Conservation (phyloP, 345 rosid species). For the Theobroma cacao region DNA sequence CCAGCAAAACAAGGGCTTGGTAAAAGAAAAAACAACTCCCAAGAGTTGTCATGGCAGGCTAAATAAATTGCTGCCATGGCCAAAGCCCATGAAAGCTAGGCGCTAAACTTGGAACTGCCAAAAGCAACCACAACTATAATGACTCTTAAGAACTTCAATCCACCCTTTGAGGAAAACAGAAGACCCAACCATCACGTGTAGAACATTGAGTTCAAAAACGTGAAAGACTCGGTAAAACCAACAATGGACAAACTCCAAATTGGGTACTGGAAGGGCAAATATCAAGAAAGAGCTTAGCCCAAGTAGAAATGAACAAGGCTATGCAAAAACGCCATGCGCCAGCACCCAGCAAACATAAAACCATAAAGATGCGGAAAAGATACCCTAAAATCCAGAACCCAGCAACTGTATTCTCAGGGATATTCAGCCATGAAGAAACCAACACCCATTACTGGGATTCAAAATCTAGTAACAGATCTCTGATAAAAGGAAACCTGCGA, state of each 20-base stretch:
- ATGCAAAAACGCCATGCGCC: slow-evolving; percentile 42
- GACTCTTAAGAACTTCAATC: slow-evolving; percentile 4
- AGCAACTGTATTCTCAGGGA: slow-evolving; percentile 50
- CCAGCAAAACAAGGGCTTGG: slow-evolving; percentile 38
- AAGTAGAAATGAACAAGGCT: background rate
- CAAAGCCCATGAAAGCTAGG: slow-evolving; percentile 37
- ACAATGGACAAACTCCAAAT: slow-evolving; percentile 20
- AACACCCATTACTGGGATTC: slow-evolving; percentile 17
- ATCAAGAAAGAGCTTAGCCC: slow-evolving; percentile 22
- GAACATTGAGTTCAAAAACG: slow-evolving; percentile 28
- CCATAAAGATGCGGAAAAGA: slow-evolving; percentile 1
- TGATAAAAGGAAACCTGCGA: slow-evolving; percentile 40
- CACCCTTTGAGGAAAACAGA: slow-evolving; percentile 30
- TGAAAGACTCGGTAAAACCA: slow-evolving; percentile 17
- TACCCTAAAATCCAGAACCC: slow-evolving; percentile 36
- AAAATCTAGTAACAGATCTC: slow-evolving; percentile 47
- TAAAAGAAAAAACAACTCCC: slow-evolving; percentile 29
- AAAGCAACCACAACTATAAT: slow-evolving; percentile 18
- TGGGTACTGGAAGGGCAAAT: background rate
- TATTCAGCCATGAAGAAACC: slow-evolving; percentile 30
- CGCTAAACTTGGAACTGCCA: slow-evolving; percentile 23
- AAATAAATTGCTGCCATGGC: slow-evolving; percentile 42
- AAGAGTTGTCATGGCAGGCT: slow-evolving; percentile 41
- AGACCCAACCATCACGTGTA: slow-evolving; percentile 30
- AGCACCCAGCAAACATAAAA: slow-evolving; percentile 34